Percentiles rank a stretch among this genome's conserved stretches.
These are phyloP conservation scores for Cucumis hystrix DNA, from an alignment of 306 rosid genomes.

Conservation along the genomic window DNA sequence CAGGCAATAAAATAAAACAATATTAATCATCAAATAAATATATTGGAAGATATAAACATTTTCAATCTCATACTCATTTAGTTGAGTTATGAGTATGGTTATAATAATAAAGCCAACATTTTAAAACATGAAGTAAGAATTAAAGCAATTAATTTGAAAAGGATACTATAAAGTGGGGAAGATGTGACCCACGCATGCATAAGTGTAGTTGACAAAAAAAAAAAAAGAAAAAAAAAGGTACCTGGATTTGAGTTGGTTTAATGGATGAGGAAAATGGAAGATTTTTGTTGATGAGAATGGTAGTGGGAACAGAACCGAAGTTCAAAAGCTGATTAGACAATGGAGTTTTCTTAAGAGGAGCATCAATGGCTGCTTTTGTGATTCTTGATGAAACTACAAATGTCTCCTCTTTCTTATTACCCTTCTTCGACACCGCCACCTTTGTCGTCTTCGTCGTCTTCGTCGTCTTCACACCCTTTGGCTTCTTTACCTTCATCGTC, in stretches of 20 bases:
- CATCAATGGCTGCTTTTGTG: constrained; percentile 13
- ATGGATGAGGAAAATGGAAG: constrained; percentile 17
- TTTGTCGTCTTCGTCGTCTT: no score
- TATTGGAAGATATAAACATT: no score
- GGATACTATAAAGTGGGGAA: not conserved
- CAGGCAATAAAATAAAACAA: no score
- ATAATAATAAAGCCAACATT: no score
- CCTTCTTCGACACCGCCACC: constrained; percentile 20
- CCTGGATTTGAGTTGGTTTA: constrained; percentile 32
- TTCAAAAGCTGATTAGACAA: constrained; percentile 37
- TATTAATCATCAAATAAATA: no score
- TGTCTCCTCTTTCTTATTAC: constrained; percentile 53
- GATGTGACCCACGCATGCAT: not conserved
- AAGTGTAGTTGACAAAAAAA: no score
- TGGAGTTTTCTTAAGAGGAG: constrained; percentile 33
- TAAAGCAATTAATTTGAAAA: not conserved
- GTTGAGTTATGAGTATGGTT: no score
- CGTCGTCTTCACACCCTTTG: not conserved
- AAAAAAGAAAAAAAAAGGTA: not conserved
- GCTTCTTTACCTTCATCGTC: not conserved
- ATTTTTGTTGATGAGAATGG: constrained; percentile 28
- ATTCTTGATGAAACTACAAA: constrained; percentile 44
- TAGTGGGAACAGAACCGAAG: constrained; percentile 30
- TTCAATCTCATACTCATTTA: no score
- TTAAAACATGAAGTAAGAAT: no score